These are phyloP conservation scores for Cetradonia linearis DNA, from an alignment of 495 filamentous ascomycete species.

Conservation along the genomic window DNA sequence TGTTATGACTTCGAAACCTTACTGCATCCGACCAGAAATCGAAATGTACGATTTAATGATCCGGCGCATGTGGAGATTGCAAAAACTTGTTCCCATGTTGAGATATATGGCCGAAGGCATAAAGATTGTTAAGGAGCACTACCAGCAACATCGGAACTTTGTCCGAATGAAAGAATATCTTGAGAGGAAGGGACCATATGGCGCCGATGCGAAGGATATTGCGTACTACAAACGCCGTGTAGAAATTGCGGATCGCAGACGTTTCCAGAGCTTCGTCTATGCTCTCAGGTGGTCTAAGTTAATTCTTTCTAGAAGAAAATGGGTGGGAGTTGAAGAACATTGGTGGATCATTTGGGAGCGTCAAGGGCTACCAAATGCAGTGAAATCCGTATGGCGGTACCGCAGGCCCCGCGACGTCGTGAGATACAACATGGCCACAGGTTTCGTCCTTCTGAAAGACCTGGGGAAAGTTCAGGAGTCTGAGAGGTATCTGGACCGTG, in stretches of 20 bases:
- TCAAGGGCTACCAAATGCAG: slow-evolving; percentile 14
- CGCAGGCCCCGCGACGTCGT: background rate
- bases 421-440: slow-evolving; percentile 1
- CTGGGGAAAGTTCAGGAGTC: background rate
- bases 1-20: slow-evolving; percentile 47
- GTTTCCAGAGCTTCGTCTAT: background rate
- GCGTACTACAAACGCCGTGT: background rate
- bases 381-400: slow-evolving; percentile 12
- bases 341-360: slow-evolving; percentile 11
- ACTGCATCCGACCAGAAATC: slow-evolving; percentile 45
- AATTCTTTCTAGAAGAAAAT: slow-evolving; percentile 2
- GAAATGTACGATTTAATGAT: slow-evolving; percentile 44
- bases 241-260: background rate
- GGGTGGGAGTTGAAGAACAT: background rate
- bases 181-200: background rate
- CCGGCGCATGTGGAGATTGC: slow-evolving; percentile 27
- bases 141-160: background rate
- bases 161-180: background rate
- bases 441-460: background rate
- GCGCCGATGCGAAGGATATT: background rate
- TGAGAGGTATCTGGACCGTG: background rate
- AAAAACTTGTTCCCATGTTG: background rate
- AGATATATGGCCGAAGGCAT: background rate
- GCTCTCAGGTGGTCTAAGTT: slow-evolving; percentile 8
- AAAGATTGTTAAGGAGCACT: background rate